A percentile compares a stretch with the other conserved stretches of the same genome.
phyloP scores from a whole-genome alignment of 352 stramenopile species.

The Globisporangium paroecandrum region DNA sequence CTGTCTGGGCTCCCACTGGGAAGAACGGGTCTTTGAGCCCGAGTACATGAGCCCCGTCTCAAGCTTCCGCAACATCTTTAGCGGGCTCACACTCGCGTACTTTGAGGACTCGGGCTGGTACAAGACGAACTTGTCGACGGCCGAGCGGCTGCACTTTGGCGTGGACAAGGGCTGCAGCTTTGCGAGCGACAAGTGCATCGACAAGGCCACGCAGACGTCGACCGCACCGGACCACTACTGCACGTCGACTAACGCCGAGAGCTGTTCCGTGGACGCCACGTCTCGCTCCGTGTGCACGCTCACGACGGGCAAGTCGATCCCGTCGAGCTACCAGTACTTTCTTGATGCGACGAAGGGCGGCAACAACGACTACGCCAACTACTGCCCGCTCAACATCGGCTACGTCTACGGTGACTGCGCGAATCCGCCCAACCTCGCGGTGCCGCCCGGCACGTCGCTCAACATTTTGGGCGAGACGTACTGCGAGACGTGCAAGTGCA shows the following conservation, averaged over 20 bases:
- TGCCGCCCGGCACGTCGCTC: constrained; percentile 40
- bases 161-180: constrained; percentile 62
- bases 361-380: constrained; percentile 69
- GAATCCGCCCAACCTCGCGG: constrained; percentile 49
- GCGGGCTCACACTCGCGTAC: constrained; percentile 69
- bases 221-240: constrained; percentile 63
- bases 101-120: constrained; percentile 87
- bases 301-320: constrained; percentile 38
- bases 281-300: constrained; percentile 69
- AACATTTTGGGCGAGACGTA: constrained; percentile 82
- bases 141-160: constrained; percentile 65
- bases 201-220: constrained; percentile 39
- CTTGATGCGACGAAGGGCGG: constrained; percentile 41
- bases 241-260: constrained; percentile 47
- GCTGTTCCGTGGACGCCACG: constrained; percentile 70
- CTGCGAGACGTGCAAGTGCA: constrained; percentile 69
- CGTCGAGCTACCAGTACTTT: constrained; percentile 63
- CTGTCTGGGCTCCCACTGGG: constrained; percentile 79
- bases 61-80: constrained; percentile 73
- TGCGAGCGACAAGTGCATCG: constrained; percentile 63
- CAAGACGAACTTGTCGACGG: constrained; percentile 43
- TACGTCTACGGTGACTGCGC: constrained; percentile 66
- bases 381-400: constrained; percentile 73
- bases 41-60: constrained; percentile 81
- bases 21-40: constrained; percentile 78